A percentile compares a stretch with the other conserved stretches of the same genome.
These are phyloP conservation scores for Alternaria gaisen DNA, from an alignment of 2,329 filamentous ascomycete genomes.

Conservation along the genomic window DNA sequence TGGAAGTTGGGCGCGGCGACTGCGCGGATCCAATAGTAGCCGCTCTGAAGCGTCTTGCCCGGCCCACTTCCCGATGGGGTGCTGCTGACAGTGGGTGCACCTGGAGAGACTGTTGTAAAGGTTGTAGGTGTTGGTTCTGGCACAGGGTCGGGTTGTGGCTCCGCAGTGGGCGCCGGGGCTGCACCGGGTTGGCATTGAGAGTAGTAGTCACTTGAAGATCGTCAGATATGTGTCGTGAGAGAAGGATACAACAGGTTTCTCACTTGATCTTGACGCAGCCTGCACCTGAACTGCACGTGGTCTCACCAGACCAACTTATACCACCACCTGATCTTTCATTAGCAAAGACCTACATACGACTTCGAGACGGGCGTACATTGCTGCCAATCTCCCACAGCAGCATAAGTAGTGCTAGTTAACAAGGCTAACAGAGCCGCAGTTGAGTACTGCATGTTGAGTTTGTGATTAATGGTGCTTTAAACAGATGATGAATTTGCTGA, in stretches of 20 bases:
- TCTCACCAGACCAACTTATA: constrained; percentile 36
- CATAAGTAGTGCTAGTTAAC: constrained; percentile 34
- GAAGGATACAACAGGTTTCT: background rate
- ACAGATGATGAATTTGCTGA: background rate
- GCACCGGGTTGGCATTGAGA: constrained; percentile 54
- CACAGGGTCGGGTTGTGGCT: constrained; percentile 9
- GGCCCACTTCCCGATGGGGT: constrained; percentile 47
- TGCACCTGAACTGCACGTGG: constrained; percentile 32
- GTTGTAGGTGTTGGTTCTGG: constrained; percentile 23
- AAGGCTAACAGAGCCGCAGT: constrained; percentile 30
- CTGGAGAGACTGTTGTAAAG: constrained; percentile 15
- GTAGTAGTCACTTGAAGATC: constrained; percentile 44
- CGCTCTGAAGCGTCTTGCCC: constrained; percentile 59
- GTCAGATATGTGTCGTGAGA: constrained; percentile 11
- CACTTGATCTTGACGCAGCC: constrained; percentile 48
- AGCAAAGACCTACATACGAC: background rate
- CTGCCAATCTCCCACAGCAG: constrained; percentile 42
- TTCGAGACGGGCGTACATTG: constrained; percentile 39
- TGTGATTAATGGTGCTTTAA: background rate
- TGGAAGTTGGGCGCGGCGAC: constrained; percentile 66
- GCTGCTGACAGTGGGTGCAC: constrained; percentile 33
- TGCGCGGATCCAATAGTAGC: constrained; percentile 67
- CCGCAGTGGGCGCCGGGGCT: constrained; percentile 24
- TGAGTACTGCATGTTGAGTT: constrained; percentile 35
- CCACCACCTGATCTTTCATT: constrained; percentile 39